A percentile compares a stretch with the other conserved stretches of the same genome.
phyloP scores from a whole-genome alignment of 306 rosid species.

The Pachyrhizus erosus region DNA sequence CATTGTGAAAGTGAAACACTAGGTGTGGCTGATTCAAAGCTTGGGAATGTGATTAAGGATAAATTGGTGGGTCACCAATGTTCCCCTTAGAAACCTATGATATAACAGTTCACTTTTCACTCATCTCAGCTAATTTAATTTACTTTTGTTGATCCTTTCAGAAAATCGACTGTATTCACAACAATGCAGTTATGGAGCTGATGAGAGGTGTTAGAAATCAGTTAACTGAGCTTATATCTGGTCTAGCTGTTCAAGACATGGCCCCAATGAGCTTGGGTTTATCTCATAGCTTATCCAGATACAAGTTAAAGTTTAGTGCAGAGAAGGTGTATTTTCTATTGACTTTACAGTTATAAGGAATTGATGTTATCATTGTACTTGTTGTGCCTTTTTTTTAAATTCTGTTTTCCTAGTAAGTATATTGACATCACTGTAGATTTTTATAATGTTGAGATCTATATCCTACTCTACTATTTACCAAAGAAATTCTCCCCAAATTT shows the following conservation, averaged over 20 bases:
- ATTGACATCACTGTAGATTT: not conserved
- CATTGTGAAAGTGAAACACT: constrained; percentile 80
- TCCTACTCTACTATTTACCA: not conserved
- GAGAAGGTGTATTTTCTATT: constrained; percentile 69
- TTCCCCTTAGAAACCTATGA: not conserved
- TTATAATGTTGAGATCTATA: not conserved
- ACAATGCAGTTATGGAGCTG: constrained; percentile 85
- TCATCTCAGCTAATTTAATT: not conserved
- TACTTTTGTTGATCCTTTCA: constrained; percentile 46
- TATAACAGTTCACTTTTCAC: not conserved
- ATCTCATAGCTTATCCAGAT: constrained; percentile 92
- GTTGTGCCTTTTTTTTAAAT: not conserved
- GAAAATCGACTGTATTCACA: constrained; percentile 91
- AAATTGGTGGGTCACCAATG: constrained; percentile 64
- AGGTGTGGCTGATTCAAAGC: constrained; percentile 92
- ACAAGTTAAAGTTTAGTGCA: constrained; percentile 92
- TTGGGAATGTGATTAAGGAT: constrained; percentile 84
- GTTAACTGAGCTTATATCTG: constrained; percentile 77
- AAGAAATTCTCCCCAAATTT: not conserved
- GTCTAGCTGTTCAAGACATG: constrained; percentile 87
- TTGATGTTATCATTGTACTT: not conserved
- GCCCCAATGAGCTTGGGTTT: constrained; percentile 98
- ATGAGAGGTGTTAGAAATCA: constrained; percentile 90
- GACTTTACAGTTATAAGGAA: not conserved
- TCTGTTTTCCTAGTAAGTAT: not conserved